Evolutionary conservation across 2,329 filamentous ascomycete genomes (phyloP).

Genomic region (Gnomoniopsis sp.): DNA sequence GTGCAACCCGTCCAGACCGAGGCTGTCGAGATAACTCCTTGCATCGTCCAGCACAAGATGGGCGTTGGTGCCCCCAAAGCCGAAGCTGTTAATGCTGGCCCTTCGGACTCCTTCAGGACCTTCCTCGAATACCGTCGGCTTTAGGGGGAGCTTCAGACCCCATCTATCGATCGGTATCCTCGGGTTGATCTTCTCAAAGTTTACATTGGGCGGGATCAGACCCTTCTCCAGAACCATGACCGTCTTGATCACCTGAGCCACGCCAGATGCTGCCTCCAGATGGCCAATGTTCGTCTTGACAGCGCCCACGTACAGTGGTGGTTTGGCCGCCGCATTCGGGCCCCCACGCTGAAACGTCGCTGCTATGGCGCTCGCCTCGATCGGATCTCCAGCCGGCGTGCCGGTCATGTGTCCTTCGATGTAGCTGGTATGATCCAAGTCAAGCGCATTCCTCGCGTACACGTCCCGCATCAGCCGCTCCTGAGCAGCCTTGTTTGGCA

Average conservation of each 20-base stretch:
- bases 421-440: slow-evolving; percentile 22
- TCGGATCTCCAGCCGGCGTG: slow-evolving; percentile 31
- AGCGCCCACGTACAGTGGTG: slow-evolving; percentile 26
- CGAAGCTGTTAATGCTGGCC: slow-evolving; percentile 37
- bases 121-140: slow-evolving; percentile 20
- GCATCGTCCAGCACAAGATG: slow-evolving; percentile 36
- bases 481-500: slow-evolving; percentile 34
- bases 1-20: neutral
- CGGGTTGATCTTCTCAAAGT: slow-evolving; percentile 20
- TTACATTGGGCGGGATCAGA: slow-evolving; percentile 26
- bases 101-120: slow-evolving; percentile 11
- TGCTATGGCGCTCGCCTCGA: slow-evolving; percentile 27
- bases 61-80: slow-evolving; percentile 43
- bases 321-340: slow-evolving; percentile 11
- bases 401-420: slow-evolving; percentile 35
- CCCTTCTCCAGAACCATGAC: slow-evolving; percentile 11
- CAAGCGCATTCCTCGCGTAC: slow-evolving; percentile 28
- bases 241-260: slow-evolving; percentile 15
- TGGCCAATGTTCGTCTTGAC: slow-evolving; percentile 29
- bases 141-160: slow-evolving; percentile 13
- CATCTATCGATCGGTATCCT: slow-evolving; percentile 15
- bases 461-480: slow-evolving; percentile 29
- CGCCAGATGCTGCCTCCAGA: slow-evolving; percentile 8
- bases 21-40: slow-evolving; percentile 3
- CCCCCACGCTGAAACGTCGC: slow-evolving; percentile 19